Percentiles rank a stretch among this genome's conserved stretches.
Evolutionary conservation across 1,284 basidiomycete species (phyloP).

Genomic region (Ustilago shanxiensis): DNA sequence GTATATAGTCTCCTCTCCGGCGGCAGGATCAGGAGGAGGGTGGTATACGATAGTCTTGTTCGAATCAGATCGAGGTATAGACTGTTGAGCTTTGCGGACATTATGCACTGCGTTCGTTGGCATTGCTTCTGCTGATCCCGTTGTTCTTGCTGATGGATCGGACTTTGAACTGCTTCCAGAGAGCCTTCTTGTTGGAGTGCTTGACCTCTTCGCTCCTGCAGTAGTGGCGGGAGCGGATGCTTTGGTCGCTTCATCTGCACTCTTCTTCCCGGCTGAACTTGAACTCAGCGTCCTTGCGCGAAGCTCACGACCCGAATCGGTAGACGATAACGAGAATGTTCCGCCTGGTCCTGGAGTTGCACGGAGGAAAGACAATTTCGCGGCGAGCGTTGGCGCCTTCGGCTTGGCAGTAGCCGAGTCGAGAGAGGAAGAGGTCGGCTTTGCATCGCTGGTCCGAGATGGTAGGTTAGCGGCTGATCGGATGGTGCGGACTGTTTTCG

Average conservation of each 20-base stretch:
- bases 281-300: conserved; percentile 22
- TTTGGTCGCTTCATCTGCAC: not conserved
- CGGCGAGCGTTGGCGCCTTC: conserved; percentile 1
- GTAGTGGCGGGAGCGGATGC: not conserved
- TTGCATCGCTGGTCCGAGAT: conserved; percentile 6
- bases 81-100: conserved; percentile 8
- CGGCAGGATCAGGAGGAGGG: not conserved
- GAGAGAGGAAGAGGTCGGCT: conserved; percentile 1
- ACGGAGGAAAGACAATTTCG: conserved; percentile 44
- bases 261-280: not conserved
- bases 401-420: conserved; percentile 12
- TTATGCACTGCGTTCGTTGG: conserved; percentile 18
- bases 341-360: conserved; percentile 53
- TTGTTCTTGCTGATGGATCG: not conserved
- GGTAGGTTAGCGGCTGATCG: conserved; percentile 20
- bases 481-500: conserved; percentile 18
- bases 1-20: not conserved
- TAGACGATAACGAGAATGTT: conserved; percentile 36
- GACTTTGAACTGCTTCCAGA: not conserved
- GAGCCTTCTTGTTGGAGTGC: conserved; percentile 10
- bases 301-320: conserved; percentile 21
- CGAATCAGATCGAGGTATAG: conserved; percentile 10
- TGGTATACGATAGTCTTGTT: conserved; percentile 17
- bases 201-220: not conserved
- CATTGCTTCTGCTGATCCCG: conserved; percentile 11